These are phyloP conservation scores for Mycosphaerella arachidis DNA, from an alignment of 2,329 filamentous ascomycete genomes.

Conservation along the genomic window DNA sequence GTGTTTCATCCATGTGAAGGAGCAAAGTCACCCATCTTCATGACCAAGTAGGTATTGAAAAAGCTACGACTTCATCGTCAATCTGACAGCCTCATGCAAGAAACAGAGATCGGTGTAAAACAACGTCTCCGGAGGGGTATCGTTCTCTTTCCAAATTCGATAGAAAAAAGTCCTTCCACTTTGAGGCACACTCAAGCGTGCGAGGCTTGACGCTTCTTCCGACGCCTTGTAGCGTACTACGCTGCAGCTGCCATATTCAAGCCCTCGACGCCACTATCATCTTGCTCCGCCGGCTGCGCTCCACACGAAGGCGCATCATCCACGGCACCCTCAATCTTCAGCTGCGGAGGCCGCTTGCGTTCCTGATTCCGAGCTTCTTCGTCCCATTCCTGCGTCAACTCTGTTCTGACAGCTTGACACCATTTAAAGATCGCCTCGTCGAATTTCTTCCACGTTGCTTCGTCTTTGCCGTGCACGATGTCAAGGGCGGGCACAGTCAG, in stretches of 20 bases:
- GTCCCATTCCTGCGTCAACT: slow-evolving; percentile 71
- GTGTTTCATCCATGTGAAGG: too few species aligned
- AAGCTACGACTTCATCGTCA: neutral
- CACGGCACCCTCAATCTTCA: slow-evolving; percentile 26
- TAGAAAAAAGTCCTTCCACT: neutral
- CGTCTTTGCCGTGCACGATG: slow-evolving; percentile 70
- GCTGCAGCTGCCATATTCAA: neutral
- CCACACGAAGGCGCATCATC: neutral
- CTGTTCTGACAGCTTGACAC: slow-evolving; percentile 76
- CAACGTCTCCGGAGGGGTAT: neutral
- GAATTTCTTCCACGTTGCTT: slow-evolving; percentile 69
- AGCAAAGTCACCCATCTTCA: too few species aligned
- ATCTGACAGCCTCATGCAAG: neutral
- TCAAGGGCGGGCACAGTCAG: slow-evolving; percentile 81
- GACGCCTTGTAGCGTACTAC: neutral
- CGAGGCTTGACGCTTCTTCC: neutral
- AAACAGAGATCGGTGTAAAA: neutral
- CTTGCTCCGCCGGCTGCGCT: neutral
- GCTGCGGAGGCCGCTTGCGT: slow-evolving; percentile 25
- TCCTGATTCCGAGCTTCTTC: slow-evolving; percentile 23
- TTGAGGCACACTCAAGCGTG: too few species aligned
- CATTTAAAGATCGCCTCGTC: slow-evolving; percentile 78
- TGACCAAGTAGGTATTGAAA: too few species aligned
- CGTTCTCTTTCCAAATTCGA: neutral
- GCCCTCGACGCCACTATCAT: neutral